Evolutionary conservation across 148 eudicot species (phyloP), one percentile per base, ranked within the genome.

Genomic region (Talinum fruticosum): DNA sequence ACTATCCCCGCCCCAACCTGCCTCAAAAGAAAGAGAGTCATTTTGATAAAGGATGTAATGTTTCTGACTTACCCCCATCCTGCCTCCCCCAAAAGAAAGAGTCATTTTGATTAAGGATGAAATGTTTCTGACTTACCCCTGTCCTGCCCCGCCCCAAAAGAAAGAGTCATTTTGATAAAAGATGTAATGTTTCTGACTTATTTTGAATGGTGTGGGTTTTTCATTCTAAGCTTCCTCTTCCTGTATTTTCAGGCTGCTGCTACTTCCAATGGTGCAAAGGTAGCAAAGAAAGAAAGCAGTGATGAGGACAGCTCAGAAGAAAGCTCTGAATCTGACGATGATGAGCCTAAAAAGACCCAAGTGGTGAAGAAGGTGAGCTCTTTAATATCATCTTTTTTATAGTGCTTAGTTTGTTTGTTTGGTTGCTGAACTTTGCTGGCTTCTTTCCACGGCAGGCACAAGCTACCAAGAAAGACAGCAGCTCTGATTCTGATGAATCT

Each of bases 401-500:
- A 16, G 62, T 33, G 32, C 18, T 8, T 3, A 10, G 12, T 49
- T 0, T 45, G 21, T 32, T 38, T 24, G 41, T 7, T 36, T 19
- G 6, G 10, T 41, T 24, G 14, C 26, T 47, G 33, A 53, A 8
- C n/a, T 14, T 1, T 38, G 23, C 5, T 78, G 69, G n/a, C 13
- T 14, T 38, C 19, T 23, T 75, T n/a, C 34, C 12, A 35, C 26
- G 10, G 49, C 74, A 85, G 84, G 72, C 62, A 21, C 83, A 71
- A 26, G 82, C 32, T 47, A 14, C 83, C 8, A 76, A 81, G 69
- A 76, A 86, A 64, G 79, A 65, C 36, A 76, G 79, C 78, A 61
- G 75, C 53, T 85, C 89, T 34, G 86, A 82, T 7, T 77, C 86
- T 62, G 75, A 77, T 32, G 89, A 85, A 2, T 79, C 65, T 54